Evolutionary conservation across 192 early-diverging fungal species (phyloP), one percentile per base, ranked within the genome.

Genomic region (Rhizophagus clarus): DNA sequence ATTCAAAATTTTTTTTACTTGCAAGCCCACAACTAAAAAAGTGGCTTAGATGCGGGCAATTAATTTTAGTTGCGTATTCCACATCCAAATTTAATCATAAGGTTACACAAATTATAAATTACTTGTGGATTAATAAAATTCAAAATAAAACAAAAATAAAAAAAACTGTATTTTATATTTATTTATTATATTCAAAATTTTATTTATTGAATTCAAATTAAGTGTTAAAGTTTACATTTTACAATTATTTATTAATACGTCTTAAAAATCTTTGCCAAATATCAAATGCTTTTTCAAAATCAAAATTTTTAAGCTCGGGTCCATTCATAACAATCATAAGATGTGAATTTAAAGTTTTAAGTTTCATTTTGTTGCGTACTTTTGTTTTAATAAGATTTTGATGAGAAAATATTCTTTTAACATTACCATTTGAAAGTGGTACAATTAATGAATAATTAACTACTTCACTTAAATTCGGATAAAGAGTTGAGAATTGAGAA

Each of bases 341-440:
- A n/a, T n/a, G n/a, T n/a, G n/a, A n/a, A n/a, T n/a, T n/a, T n/a
- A n/a, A n/a, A n/a, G n/a, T n/a, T n/a, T n/a, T n/a, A 71, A 71
- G 28, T 71, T 71, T 34, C n/a, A n/a, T n/a, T 34, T 71, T 0
- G 22, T 71, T 71, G 22, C 32, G 15, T 22, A 42, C 22, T 71
- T 71, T 71, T 71, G 34, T 71, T 71, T 71, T 71, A 34, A 71
- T 71, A 34, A 71, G 31, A 22, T 71, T 71, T 71, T 71, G 69
- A 26, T 71, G 34, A 71, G 31, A 37, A 71, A 71, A 71, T 45
- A 71, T 37, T 22, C 34, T 42, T 71, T 71, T 1, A 42, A 71
- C 32, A 71, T 71, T 34, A 71, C 34, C 20, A 71, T 71, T 45
- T 42, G 37, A 71, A 42, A n/a, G n/a, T n/a, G n/a, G n/a, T n/a